Conservation (phyloP, 768 basidiomycete genomes). For the Termitomyces sp. region DNA sequence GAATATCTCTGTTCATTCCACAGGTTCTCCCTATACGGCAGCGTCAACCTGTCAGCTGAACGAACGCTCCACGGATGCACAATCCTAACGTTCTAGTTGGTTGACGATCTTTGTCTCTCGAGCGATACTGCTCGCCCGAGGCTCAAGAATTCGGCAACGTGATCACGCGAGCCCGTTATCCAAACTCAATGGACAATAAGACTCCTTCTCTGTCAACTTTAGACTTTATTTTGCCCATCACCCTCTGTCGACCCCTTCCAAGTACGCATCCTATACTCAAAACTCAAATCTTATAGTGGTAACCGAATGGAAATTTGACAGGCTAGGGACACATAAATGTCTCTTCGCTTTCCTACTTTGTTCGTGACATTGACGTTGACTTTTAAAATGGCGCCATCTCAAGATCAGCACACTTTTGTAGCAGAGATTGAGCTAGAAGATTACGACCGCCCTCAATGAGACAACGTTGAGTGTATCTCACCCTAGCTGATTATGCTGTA, state of each 20-base stretch:
- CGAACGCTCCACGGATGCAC: background rate
- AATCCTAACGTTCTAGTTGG: background rate
- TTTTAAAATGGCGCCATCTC: background rate
- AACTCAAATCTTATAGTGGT: background rate
- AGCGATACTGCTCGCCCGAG: background rate
- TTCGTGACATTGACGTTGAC: background rate
- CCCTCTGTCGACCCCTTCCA: background rate
- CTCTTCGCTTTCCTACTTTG: background rate
- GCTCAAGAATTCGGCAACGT: background rate
- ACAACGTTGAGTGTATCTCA: background rate
- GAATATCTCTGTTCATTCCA: background rate
- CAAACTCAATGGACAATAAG: background rate
- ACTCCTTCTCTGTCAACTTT: conserved; percentile 6
- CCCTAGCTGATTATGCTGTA: background rate
- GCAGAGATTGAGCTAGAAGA: background rate
- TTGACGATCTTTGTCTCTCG: background rate
- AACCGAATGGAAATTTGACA: background rate
- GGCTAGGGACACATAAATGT: background rate
- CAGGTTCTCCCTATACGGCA: background rate
- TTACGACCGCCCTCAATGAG: background rate
- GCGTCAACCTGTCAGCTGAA: background rate
- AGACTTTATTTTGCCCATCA: background rate
- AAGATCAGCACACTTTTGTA: background rate
- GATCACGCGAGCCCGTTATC: background rate
- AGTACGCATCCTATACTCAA: background rate